Conservation (phyloP, 2,329 filamentous ascomycete species). For the Bipolaris sorokiniana region DNA sequence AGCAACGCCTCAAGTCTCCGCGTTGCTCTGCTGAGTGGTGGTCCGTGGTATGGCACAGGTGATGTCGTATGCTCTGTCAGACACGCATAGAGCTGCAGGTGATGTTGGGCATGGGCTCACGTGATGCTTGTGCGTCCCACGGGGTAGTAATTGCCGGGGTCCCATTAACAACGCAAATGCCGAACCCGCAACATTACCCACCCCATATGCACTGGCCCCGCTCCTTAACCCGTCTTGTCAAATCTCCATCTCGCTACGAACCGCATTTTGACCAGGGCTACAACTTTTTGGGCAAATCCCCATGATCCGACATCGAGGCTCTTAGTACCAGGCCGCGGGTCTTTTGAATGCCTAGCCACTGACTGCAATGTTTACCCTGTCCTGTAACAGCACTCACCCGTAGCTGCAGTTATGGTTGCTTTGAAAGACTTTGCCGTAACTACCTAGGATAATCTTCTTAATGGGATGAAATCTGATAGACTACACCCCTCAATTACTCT, state of each 20-base stretch:
- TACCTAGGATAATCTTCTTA: background rate
- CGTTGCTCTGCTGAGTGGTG: background rate
- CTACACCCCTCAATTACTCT: background rate
- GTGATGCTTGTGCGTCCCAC: background rate
- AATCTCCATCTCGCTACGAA: background rate
- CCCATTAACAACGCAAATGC: background rate
- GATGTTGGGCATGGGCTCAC: background rate
- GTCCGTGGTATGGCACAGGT: background rate
- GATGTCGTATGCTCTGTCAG: background rate
- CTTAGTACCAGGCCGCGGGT: background rate
- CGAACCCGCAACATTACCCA: background rate
- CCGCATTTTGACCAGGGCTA: background rate
- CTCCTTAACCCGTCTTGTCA: background rate
- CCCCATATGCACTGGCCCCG: background rate
- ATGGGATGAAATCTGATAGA: background rate
- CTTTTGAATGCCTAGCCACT: background rate
- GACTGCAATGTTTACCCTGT: background rate
- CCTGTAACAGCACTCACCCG: background rate
- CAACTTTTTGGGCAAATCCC: background rate
- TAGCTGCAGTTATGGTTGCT: background rate
- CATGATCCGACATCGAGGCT: background rate
- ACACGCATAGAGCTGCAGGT: background rate
- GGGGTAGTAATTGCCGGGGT: background rate
- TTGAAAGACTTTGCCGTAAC: background rate
- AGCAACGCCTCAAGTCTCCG: background rate